Evolutionary conservation across 768 basidiomycete species (phyloP), one percentile per base, ranked within the genome.

Genomic region (Phallus indusiatus): DNA sequence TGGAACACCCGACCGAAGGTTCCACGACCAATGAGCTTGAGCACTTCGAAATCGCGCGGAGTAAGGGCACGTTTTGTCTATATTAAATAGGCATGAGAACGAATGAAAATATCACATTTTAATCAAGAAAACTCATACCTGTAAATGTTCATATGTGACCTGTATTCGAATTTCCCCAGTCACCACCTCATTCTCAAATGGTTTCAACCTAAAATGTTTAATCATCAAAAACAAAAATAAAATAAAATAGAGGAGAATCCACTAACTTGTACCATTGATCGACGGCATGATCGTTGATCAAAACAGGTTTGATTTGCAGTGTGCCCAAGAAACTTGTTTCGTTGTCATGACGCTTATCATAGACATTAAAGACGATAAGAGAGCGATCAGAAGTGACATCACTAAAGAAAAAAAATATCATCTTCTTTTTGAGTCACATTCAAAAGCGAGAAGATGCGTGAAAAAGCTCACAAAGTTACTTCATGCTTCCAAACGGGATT

Each of bases 401-500:
- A 78, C 95, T 98, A 71, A 33, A 61, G 48, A 56, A 61, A 64
- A 55, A 67, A 54, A n/a, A n/a, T n/a, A n/a, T n/a, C n/a, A n/a
- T n/a, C 16, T 37, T 37, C 36, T 37, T 37, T 61, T 42, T 47
- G n/a, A n/a, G n/a, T n/a, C n/a, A n/a, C n/a, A n/a, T n/a, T n/a
- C n/a, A n/a, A n/a, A n/a, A n/a, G n/a, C n/a, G n/a, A n/a, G n/a
- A n/a, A n/a, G n/a, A n/a, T n/a, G n/a, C n/a, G n/a, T n/a, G n/a
- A n/a, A n/a, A n/a, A n/a, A 8, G 80, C 94, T 73, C 72, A 97
- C 95, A 99, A 99, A 48, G 90, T 86, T 35, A 98, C 96, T 71
- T 98, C 89, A 70, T 98, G 95, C 74, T 99, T 99, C 96, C 96
- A 99, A 20, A 94, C 86, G 11, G 96, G 95, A 75, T 93, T 97